These are phyloP conservation scores for Colletotrichum lupini DNA, from an alignment of 2,329 filamentous ascomycete species.

Conservation along the genomic window DNA sequence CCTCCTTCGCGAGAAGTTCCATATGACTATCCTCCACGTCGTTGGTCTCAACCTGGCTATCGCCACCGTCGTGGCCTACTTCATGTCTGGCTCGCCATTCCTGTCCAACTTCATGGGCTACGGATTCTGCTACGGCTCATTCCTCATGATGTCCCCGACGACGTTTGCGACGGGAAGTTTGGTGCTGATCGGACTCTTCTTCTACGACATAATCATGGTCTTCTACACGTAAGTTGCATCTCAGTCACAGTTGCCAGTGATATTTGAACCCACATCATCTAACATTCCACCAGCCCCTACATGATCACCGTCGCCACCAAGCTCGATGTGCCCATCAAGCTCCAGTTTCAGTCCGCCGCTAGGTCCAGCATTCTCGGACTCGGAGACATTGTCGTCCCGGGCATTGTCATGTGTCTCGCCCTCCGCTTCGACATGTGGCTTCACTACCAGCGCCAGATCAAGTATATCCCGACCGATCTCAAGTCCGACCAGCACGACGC, in stretches of 20 bases:
- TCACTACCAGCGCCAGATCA: constrained; percentile 78
- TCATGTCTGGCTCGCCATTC: constrained; percentile 67
- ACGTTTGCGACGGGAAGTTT: constrained; percentile 85
- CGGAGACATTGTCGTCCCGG: constrained; percentile 93
- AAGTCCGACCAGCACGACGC: constrained; percentile 44
- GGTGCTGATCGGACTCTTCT: constrained; percentile 83
- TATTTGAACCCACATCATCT: constrained; percentile 35
- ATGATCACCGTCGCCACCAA: constrained; percentile 91
- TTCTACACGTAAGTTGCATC: constrained; percentile 76
- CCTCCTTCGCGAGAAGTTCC: constrained; percentile 56
- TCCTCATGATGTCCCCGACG: constrained; percentile 88
- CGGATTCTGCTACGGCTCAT: constrained; percentile 84
- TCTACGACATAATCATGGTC: constrained; percentile 95
- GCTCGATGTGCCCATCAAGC: constrained; percentile 92
- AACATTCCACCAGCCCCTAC: constrained; percentile 66
- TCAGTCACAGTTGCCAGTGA: no score
- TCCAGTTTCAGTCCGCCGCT: constrained; percentile 78
- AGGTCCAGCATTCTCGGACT: constrained; percentile 86
- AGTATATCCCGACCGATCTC: constrained; percentile 53
- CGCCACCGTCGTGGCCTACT: constrained; percentile 69
- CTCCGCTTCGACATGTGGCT: constrained; percentile 92
- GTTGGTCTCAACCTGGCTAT: constrained; percentile 66
- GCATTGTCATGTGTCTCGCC: constrained; percentile 88
- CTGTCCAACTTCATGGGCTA: constrained; percentile 90
- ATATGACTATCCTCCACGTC: constrained; percentile 67